A percentile compares a stretch with the other conserved stretches of the same genome.
Evolutionary conservation across 176 grass and related monocot species (phyloP).

Genomic region (Oryza meyeriana): DNA sequence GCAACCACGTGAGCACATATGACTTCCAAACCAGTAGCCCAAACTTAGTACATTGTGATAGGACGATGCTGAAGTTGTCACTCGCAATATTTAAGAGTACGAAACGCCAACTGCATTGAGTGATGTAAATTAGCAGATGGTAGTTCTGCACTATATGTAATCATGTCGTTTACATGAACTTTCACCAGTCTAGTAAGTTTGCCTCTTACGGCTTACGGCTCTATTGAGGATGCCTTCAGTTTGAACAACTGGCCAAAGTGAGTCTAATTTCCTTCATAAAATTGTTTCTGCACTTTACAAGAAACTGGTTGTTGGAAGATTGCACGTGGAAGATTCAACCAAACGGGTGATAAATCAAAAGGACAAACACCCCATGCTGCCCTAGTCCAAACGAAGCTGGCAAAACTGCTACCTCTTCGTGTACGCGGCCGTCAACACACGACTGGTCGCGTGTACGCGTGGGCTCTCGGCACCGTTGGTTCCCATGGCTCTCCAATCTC

Average conservation of each 20-base stretch:
- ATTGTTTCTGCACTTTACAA: neutral
- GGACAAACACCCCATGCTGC: too few relatives aligned
- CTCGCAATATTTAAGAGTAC: neutral
- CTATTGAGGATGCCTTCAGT: neutral
- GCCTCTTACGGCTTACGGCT: too few relatives aligned
- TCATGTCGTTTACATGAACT: neutral
- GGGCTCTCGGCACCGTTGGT: too few relatives aligned
- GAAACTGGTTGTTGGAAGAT: neutral
- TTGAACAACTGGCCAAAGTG: neutral
- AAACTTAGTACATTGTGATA: neutral
- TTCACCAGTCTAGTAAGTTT: neutral
- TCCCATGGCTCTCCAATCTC: too few relatives aligned
- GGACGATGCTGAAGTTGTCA: constrained; percentile 6
- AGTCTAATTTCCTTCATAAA: neutral
- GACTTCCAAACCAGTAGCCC: neutral
- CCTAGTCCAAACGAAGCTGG: neutral
- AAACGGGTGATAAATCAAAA: neutral
- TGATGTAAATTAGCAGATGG: neutral
- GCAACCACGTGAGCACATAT: constrained; percentile 37
- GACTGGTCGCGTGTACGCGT: neutral
- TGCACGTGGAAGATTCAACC: neutral
- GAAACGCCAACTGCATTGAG: too few relatives aligned
- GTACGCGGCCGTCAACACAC: too few relatives aligned
- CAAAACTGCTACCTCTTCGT: neutral
- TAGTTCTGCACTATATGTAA: neutral